Evolutionary conservation across 108 stramenopile genomes (phyloP).

Genomic region (Nitzschia sp.): DNA sequence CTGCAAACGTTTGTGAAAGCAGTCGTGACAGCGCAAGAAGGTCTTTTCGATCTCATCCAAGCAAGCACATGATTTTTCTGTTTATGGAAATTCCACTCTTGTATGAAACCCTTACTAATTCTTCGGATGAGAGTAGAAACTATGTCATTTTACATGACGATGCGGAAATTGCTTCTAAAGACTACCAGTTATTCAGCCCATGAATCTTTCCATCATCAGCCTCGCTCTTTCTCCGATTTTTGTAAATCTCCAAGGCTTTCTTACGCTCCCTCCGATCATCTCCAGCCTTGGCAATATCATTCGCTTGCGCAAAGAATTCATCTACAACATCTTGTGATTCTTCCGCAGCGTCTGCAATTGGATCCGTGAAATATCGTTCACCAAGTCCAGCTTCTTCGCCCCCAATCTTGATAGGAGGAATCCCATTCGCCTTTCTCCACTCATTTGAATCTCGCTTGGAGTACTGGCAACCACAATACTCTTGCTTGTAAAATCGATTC

Average conservation of each 20-base stretch:
- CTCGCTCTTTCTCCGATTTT: conserved; percentile 48
- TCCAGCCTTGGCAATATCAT: conserved; percentile 46
- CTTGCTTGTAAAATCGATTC: conserved; percentile 81
- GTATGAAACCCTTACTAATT: too few relatives aligned
- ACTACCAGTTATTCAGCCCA: too few relatives aligned
- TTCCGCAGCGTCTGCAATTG: conserved; percentile 56
- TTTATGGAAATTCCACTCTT: too few relatives aligned
- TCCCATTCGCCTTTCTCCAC: conserved; percentile 57
- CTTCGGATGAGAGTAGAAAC: too few relatives aligned
- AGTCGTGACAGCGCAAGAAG: too few relatives aligned
- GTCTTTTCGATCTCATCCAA: too few relatives aligned
- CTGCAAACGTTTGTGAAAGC: too few relatives aligned
- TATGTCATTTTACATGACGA: too few relatives aligned
- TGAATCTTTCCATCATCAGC: conserved; percentile 38
- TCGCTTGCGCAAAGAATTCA: conserved; percentile 62
- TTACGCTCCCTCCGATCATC: conserved; percentile 42
- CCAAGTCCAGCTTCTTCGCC: conserved; percentile 61
- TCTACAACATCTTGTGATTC: conserved; percentile 67
- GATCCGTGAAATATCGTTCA: conserved; percentile 56
- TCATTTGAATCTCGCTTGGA: conserved; percentile 56
- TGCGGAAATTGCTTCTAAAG: too few relatives aligned
- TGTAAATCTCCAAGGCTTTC: conserved; percentile 44
- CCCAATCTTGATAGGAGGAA: conserved; percentile 53
- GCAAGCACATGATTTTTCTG: too few relatives aligned
- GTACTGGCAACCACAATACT: conserved; percentile 68